A percentile compares a stretch with the other conserved stretches of the same genome.
Conservation (phyloP, 2,329 filamentous ascomycete species). For the Neonectria sp. region DNA sequence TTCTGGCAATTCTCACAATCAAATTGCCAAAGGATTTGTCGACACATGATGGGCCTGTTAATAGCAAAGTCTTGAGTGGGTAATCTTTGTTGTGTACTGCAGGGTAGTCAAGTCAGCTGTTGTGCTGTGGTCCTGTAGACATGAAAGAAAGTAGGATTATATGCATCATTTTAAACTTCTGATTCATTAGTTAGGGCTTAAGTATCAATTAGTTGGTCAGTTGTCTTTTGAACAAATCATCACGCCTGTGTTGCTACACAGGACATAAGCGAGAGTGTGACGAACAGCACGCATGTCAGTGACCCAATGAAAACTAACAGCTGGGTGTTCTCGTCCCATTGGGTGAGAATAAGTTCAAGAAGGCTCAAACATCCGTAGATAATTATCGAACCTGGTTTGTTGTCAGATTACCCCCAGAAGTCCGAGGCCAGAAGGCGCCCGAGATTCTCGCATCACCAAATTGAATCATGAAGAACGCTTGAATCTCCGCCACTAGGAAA, state of each 20-base stretch:
- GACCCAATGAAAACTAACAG: neutral
- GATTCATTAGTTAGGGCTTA: neutral
- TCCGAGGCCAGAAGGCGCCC: too few relatives aligned
- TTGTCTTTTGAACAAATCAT: neutral
- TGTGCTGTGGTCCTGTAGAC: neutral
- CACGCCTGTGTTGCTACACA: neutral
- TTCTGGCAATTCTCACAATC: neutral
- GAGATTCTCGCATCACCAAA: too few relatives aligned
- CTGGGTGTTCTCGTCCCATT: neutral
- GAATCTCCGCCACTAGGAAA: neutral
- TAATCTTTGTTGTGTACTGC: neutral
- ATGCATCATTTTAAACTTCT: neutral
- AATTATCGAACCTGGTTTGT: too few relatives aligned
- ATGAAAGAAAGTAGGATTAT: neutral
- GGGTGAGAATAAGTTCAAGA: too few relatives aligned
- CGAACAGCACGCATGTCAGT: neutral
- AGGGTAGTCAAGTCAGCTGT: neutral
- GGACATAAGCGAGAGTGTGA: neutral
- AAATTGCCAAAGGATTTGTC: neutral
- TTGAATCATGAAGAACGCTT: too few relatives aligned
- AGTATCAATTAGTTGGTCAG: neutral
- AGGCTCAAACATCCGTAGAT: too few relatives aligned
- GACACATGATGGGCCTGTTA: neutral
- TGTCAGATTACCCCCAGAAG: too few relatives aligned
- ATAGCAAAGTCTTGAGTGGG: neutral